Percentiles rank a stretch among this genome's conserved stretches.
Conservation (phyloP, 768 basidiomycete genomes). For the Filobasidium floriforme region DNA sequence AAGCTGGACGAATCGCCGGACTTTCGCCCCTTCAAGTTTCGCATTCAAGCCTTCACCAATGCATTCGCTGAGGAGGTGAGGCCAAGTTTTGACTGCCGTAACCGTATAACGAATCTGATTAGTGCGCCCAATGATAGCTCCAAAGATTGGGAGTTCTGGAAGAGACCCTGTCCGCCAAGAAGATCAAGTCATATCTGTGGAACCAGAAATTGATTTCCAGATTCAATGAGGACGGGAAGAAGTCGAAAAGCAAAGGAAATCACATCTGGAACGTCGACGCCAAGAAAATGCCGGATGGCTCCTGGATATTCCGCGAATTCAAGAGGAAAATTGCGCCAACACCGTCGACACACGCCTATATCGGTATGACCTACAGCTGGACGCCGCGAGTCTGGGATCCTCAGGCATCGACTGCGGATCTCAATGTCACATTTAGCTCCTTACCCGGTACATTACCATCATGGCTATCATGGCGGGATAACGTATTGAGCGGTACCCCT, state of each 20-base stretch:
- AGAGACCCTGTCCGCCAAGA: slow-evolving; percentile 93
- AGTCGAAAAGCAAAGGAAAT: slow-evolving; percentile 97
- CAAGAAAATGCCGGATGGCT: slow-evolving; percentile 57
- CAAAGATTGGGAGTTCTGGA: slow-evolving; percentile 78
- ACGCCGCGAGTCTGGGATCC: slow-evolving; percentile 94
- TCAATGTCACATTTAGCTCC: slow-evolving; percentile 71
- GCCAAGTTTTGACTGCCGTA: neutral
- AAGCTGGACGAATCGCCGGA: slow-evolving; percentile 90
- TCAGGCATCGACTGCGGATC: slow-evolving; percentile 71
- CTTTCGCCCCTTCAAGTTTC: slow-evolving; percentile 97
- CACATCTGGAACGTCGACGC: slow-evolving; percentile 99
- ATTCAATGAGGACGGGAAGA: slow-evolving; percentile 98
- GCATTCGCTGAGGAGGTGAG: slow-evolving; percentile 83
- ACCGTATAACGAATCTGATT: slow-evolving; percentile 21
- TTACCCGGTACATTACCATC: slow-evolving; percentile 60
- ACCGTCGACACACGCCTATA: slow-evolving; percentile 64
- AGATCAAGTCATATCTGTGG: slow-evolving; percentile 93
- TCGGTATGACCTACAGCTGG: slow-evolving; percentile 70
- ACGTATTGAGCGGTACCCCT: slow-evolving; percentile 66
- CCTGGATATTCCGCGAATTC: slow-evolving; percentile 84
- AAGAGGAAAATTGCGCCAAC: slow-evolving; percentile 75
- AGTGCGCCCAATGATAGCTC: slow-evolving; percentile 51
- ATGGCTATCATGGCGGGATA: slow-evolving; percentile 83
- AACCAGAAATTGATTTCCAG: slow-evolving; percentile 80
- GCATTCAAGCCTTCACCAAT: slow-evolving; percentile 95